Evolutionary conservation across 2,329 filamentous ascomycete genomes (phyloP), one percentile per base, ranked within the genome.

Genomic region (Beauveria sp.): DNA sequence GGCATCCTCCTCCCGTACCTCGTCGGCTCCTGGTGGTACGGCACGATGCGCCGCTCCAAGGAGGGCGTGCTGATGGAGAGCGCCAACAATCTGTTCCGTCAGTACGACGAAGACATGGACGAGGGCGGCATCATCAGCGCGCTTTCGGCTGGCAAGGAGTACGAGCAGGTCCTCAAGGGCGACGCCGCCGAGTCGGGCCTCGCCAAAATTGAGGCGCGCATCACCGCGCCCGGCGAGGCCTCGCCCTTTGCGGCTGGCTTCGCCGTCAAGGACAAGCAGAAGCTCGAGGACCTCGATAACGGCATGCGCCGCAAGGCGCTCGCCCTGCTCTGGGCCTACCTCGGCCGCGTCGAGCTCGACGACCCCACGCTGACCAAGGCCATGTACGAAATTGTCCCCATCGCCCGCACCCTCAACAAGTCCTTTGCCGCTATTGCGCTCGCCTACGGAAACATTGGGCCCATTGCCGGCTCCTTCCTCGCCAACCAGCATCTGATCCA

Each of bases 1-100:
- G 95, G 93, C 61, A 90, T 98, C 64, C 79, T 97, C 64, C 80
- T 99, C 58, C 95, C 95, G 3, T 99, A 96, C 74, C 80, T 95
- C 53, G 93, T 99, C 61, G 95, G 95, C 53, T 92, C 89, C 63
- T 99, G 95, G 95, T 99, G 95, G 95, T 99, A 99, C 73, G 95
- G 96, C 64, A 96, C 91, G 40, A 93, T 96, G 75, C 86, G 88
- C 69, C 86, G 90, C 75, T 98, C 95, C 43, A 96, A 93, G 77
- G 96, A 99, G 75, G 91, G 91, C 68, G 89, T 98, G 28, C 81
- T 96, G 61, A 88, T 97, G 72, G 91, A 95, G 72, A 97, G 90
- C 75, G 93, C 96, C 68, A 96, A 96, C 74, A 93, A 91, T 67
- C 84, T 99, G 63, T 98, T 99, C 83, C 88, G 88, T 68, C 91